Conservation (phyloP, 2,329 filamentous ascomycete genomes). For the Diaporthe citriasiana region DNA sequence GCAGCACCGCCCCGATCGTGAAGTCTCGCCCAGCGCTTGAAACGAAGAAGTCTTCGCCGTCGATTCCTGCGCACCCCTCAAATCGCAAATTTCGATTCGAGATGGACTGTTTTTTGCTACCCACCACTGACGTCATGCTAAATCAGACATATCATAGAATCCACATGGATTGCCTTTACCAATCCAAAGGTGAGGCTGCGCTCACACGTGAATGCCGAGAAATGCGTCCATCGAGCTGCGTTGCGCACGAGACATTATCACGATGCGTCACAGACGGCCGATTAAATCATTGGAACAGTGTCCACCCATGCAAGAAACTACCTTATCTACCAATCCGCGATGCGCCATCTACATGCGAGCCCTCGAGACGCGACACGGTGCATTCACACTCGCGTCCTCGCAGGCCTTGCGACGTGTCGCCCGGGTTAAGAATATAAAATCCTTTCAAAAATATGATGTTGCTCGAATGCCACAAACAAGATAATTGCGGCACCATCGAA, state of each 20-base stretch:
- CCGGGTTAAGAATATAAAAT: conserved; percentile 36
- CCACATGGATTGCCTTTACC: conserved; percentile 7
- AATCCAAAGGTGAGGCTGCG: conserved; percentile 5
- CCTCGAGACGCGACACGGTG: conserved; percentile 28
- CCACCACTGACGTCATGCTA: conserved; percentile 29
- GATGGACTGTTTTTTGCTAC: conserved; percentile 11
- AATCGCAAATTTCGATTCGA: conserved; percentile 26
- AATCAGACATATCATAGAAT: conserved; percentile 34
- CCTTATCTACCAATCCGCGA: conserved; percentile 37
- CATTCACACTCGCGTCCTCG: conserved; percentile 17
- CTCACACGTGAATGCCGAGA: neutral
- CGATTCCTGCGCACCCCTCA: conserved; percentile 28
- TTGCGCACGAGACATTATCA: conserved; percentile 5
- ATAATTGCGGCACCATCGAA: conserved; percentile 33
- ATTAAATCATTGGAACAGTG: conserved; percentile 19
- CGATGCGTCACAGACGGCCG: conserved; percentile 15
- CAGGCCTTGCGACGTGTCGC: conserved; percentile 2
- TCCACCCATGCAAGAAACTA: conserved; percentile 35
- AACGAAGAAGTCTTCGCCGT: conserved; percentile 32
- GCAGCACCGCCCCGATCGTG: conserved; percentile 12
- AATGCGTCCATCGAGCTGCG: conserved; percentile 8
- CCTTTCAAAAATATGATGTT: conserved; percentile 30
- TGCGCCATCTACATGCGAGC: conserved; percentile 35
- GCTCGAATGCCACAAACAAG: conserved; percentile 32
- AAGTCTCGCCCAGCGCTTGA: conserved; percentile 14